Evolutionary conservation across 768 basidiomycete genomes (phyloP).

Genomic region (Coprinopsis marcescibilis): DNA sequence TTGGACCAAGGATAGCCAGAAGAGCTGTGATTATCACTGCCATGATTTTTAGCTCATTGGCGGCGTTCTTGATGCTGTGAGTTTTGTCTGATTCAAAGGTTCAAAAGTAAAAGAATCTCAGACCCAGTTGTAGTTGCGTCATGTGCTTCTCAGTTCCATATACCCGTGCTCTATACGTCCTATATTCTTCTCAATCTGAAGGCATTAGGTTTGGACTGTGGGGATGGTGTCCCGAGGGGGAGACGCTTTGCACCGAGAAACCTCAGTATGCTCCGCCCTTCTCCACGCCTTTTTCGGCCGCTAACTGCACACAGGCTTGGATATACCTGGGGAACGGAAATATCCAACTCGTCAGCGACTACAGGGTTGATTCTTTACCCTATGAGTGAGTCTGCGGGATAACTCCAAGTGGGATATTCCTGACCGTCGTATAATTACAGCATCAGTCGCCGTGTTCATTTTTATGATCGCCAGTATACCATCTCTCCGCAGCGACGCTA

Average conservation of each 20-base stretch:
- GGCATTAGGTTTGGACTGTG: slow-evolving; percentile 38
- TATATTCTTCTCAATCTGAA: slow-evolving; percentile 30
- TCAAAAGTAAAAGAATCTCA: not conserved
- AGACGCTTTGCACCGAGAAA: slow-evolving; percentile 20
- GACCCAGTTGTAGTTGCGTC: slow-evolving; percentile 12
- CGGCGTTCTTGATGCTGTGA: too few species aligned
- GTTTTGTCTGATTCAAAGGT: too few species aligned
- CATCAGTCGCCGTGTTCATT: slow-evolving; percentile 24
- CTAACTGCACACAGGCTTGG: slow-evolving; percentile 22
- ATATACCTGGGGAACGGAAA: slow-evolving; percentile 33
- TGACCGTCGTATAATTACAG: too few species aligned
- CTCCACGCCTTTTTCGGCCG: not conserved
- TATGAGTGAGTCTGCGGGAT: slow-evolving; percentile 20
- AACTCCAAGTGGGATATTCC: not conserved
- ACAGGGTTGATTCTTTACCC: slow-evolving; percentile 32
- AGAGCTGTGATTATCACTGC: too few species aligned
- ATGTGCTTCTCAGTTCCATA: slow-evolving; percentile 31
- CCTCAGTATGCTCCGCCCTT: slow-evolving; percentile 21
- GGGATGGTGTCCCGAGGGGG: slow-evolving; percentile 37
- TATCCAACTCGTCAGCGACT: slow-evolving; percentile 27
- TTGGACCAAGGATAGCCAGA: too few species aligned
- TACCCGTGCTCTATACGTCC: slow-evolving; percentile 27
- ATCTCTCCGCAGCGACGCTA: slow-evolving; percentile 14
- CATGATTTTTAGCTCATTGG: too few species aligned
- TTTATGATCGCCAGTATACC: slow-evolving; percentile 26